Base-by-base conservation (phyloP, 768 basidiomycete species). In the Tulasnella sp. region DNA sequence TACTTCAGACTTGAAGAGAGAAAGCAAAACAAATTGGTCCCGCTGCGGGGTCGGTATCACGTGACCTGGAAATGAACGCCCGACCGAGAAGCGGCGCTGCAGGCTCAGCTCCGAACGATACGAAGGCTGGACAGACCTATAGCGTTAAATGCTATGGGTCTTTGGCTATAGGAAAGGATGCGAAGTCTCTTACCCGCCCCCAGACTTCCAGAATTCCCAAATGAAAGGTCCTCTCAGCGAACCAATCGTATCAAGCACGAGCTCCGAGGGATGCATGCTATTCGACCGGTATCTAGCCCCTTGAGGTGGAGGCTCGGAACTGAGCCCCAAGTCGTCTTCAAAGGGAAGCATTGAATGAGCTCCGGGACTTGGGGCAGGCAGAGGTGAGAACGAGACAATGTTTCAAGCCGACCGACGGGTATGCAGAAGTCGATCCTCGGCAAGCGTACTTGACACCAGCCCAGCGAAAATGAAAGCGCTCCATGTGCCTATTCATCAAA, bases 241-340 rank as follows among this genome's bases (percentile, higher is more conserved):
- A 13, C 61, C 61, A 67, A 67, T 67, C 3, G 61, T 29, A 35
- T 67, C 16, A 29, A 67, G 29, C 61, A 15, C 61, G 15, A 67
- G 61, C 32, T 10, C 61, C 32, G 61, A 67, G 61, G 61, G 32
- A 67, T 18, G 61, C 35, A 67, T 18, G 61, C 61, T 67, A 67
- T 67, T 67, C 61, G 61, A 67, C 61, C 61, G 32, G 10, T 35
- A 23, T 67, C 61, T 26, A 67, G 61, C 61, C 32, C 61, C 61
- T 67, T 32, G 61, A 67, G 61, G 61, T 67, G 61, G 61, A 67
- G 61, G 61, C 61, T 67, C 61, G 61, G 61, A 67, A 67, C 61
- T 67, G 61, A 67, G 61, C 61, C 32, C 61, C 61, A 67, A 67
- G 32, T 67, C 61, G 61, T 67, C 61, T 29, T 35, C 32, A 29